phyloP scores from a whole-genome alignment of 2,329 filamentous ascomycete species.

The Emericellopsis cladophorae region DNA sequence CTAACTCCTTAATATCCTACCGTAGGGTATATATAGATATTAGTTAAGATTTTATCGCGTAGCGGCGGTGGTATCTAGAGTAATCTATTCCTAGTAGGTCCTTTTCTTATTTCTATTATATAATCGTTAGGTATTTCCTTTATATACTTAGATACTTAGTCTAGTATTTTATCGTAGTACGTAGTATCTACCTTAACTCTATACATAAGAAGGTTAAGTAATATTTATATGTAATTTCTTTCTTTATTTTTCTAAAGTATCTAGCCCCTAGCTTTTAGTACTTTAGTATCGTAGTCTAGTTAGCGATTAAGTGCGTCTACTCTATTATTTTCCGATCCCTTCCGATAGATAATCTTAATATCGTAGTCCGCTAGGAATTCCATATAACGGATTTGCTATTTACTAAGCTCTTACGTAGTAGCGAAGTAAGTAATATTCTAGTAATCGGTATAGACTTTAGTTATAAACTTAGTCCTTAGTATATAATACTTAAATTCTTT shows the following conservation, averaged over 20 bases:
- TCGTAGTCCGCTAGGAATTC: constrained; percentile 7
- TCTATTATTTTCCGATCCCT: constrained; percentile 4
- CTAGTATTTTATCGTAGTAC: background rate
- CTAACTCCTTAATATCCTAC: background rate
- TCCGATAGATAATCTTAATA: constrained; percentile 7
- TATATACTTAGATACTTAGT: background rate
- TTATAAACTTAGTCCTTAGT: background rate
- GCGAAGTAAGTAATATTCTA: constrained; percentile 10
- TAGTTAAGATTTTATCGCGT: constrained; percentile 3
- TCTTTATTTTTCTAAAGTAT: constrained; percentile 2
- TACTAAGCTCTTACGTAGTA: constrained; percentile 7
- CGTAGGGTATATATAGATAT: constrained; percentile 1
- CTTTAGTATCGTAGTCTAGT: constrained; percentile 2
- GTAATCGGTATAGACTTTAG: constrained; percentile 6
- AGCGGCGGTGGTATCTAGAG: constrained; percentile 1
- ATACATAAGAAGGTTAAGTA: background rate
- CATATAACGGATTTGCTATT: constrained; percentile 5
- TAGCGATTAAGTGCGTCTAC: constrained; percentile 3
- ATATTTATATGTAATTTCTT: background rate
- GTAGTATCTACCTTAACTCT: background rate
- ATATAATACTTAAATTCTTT: constrained; percentile 1
- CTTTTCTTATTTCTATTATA: constrained; percentile 3
- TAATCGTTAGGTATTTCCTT: background rate
- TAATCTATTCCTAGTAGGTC: background rate
- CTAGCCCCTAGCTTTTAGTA: constrained; percentile 4